Evolutionary conservation across 2,329 filamentous ascomycete genomes (phyloP).

Genomic region (Capronia americana): DNA sequence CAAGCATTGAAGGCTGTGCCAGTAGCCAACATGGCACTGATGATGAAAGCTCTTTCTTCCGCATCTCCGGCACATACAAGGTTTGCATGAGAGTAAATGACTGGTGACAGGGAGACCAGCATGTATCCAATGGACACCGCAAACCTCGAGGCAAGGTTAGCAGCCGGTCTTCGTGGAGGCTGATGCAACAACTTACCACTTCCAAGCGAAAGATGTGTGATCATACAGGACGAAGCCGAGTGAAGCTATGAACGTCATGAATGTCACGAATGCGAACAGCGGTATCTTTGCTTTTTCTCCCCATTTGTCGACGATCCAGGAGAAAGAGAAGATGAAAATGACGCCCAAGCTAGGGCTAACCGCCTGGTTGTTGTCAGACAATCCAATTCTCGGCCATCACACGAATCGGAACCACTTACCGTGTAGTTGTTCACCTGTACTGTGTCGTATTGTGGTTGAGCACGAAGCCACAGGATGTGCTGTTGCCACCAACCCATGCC

Average conservation of each 20-base stretch:
- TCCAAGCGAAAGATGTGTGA: too few species aligned
- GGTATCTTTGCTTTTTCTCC: constrained; percentile 21
- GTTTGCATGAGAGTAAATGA: constrained; percentile 22
- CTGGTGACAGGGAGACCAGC: constrained; percentile 10
- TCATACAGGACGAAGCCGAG: too few species aligned
- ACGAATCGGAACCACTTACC: too few species aligned
- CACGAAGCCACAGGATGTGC: too few species aligned
- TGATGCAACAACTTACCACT: too few species aligned
- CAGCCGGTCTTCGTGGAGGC: too few species aligned
- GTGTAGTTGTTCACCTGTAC: too few species aligned
- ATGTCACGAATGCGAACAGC: constrained; percentile 18
- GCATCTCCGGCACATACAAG: constrained; percentile 19
- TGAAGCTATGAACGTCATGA: constrained; percentile 1
- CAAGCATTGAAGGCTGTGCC: constrained; percentile 20
- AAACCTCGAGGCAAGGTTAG: background rate
- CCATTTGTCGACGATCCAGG: constrained; percentile 17
- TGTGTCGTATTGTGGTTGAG: too few species aligned
- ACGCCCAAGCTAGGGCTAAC: constrained; percentile 18
- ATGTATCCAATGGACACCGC: constrained; percentile 15
- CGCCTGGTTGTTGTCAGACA: background rate
- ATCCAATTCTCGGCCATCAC: too few species aligned
- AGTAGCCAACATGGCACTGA: constrained; percentile 22
- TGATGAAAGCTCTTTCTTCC: constrained; percentile 23
- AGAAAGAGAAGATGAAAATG: constrained; percentile 16
- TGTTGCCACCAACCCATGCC: too few species aligned